A percentile compares a stretch with the other conserved stretches of the same genome.
Evolutionary conservation across 2,329 filamentous ascomycete species (phyloP).

Genomic region (Colletotrichum coccodes): DNA sequence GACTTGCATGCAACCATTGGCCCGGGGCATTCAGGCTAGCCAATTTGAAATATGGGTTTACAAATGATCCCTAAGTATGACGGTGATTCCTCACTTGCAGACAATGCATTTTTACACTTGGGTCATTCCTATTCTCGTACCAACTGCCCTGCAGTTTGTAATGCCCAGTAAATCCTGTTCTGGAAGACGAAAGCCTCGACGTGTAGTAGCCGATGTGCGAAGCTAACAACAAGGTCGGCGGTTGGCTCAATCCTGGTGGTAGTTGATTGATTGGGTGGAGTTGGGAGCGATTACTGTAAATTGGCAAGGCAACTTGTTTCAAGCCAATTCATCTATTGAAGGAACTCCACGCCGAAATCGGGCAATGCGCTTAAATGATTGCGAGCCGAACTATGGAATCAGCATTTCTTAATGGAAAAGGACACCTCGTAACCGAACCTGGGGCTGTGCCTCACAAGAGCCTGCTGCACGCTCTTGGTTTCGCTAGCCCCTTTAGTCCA

Average conservation of each 20-base stretch:
- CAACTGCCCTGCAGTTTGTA: no score
- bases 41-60: not conserved
- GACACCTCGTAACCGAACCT: not conserved
- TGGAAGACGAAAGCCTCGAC: not conserved
- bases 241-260: not conserved
- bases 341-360: fast-evolving
- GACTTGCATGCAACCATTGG: not conserved
- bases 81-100: not conserved
- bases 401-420: not conserved
- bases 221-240: no score
- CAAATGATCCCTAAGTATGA: not conserved
- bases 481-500: not conserved
- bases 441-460: not conserved
- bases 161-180: no score
- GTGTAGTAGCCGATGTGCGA: no score
- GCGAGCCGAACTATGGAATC: fast-evolving
- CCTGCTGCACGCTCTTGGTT: not conserved
- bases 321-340: not conserved
- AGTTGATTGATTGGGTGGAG: not conserved
- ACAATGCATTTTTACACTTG: not conserved
- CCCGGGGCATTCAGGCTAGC: not conserved
- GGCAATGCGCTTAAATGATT: no score
- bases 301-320: not conserved
- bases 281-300: not conserved
- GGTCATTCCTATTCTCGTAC: not conserved